These are phyloP conservation scores for Hymenoscyphus linearis DNA, from an alignment of 2,329 filamentous ascomycete genomes.

Conservation along the genomic window DNA sequence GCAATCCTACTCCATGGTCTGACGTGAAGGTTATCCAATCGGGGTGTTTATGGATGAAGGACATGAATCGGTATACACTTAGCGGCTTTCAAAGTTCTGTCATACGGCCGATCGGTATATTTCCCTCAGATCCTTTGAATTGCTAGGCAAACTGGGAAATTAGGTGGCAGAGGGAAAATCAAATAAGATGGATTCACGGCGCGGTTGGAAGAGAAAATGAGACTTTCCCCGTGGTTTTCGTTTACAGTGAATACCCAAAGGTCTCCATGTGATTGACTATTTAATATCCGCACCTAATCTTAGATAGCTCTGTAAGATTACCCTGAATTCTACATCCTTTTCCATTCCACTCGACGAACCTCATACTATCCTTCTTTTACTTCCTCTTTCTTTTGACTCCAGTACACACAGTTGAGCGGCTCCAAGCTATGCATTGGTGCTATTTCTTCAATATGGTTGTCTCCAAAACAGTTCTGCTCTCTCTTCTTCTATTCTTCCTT, in stretches of 20 bases:
- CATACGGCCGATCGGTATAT: conserved; percentile 1
- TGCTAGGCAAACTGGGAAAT: not conserved
- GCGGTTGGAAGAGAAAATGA: not conserved
- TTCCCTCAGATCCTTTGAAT: not conserved
- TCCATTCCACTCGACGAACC: too few relatives aligned
- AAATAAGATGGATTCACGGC: not conserved
- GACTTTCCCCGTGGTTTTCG: not conserved
- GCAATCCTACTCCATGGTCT: not conserved
- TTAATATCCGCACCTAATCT: too few relatives aligned
- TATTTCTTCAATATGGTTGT: conserved; percentile 18
- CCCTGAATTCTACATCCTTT: too few relatives aligned
- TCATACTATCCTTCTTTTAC: too few relatives aligned
- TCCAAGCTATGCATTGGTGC: not conserved
- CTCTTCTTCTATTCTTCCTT: conserved; percentile 24
- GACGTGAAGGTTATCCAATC: not conserved
- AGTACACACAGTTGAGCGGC: not conserved
- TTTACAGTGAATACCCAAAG: too few relatives aligned
- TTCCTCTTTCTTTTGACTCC: not conserved
- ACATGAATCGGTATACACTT: not conserved
- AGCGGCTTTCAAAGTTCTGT: not conserved
- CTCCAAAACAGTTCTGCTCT: conserved; percentile 19
- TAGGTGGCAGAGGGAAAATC: not conserved
- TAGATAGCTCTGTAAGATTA: too few relatives aligned
- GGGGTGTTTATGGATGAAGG: not conserved
- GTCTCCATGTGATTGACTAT: too few relatives aligned